Evolutionary conservation across 495 filamentous ascomycete species (phyloP).

Genomic region (Pseudevernia furfuracea): DNA sequence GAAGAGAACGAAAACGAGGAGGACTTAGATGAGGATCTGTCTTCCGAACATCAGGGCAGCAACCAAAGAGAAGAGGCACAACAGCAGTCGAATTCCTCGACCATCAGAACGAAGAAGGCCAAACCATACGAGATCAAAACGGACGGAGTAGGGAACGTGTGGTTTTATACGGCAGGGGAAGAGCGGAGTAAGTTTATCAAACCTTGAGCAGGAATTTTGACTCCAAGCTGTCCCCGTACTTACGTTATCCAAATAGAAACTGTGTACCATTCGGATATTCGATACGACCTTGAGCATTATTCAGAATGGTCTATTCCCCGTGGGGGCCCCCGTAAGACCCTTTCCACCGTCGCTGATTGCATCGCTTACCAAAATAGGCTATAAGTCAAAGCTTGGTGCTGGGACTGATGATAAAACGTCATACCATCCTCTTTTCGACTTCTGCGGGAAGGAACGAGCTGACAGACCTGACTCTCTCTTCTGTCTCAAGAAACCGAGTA

Average conservation of each 20-base stretch:
- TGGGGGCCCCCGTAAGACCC: background rate
- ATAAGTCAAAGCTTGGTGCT: background rate
- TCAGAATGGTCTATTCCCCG: background rate
- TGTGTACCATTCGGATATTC: background rate
- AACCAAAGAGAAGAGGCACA: too few species aligned
- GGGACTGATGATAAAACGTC: background rate
- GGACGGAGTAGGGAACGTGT: too few species aligned
- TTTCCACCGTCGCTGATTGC: background rate
- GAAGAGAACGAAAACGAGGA: too few species aligned
- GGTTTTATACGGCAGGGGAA: too few species aligned
- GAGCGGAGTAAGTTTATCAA: background rate
- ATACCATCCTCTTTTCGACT: background rate
- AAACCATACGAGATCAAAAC: too few species aligned
- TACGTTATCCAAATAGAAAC: background rate
- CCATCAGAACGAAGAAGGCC: too few species aligned
- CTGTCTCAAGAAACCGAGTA: background rate
- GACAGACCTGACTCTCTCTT: background rate
- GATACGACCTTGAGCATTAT: background rate
- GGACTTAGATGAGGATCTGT: too few species aligned
- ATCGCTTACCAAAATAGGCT: background rate
- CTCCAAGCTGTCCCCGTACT: background rate
- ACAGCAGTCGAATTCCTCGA: too few species aligned
- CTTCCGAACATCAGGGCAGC: too few species aligned
- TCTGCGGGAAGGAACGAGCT: background rate
- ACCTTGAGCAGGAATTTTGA: background rate